These are phyloP conservation scores for Endogone sp. DNA, from an alignment of 192 early-diverging fungal species.

Conservation along the genomic window DNA sequence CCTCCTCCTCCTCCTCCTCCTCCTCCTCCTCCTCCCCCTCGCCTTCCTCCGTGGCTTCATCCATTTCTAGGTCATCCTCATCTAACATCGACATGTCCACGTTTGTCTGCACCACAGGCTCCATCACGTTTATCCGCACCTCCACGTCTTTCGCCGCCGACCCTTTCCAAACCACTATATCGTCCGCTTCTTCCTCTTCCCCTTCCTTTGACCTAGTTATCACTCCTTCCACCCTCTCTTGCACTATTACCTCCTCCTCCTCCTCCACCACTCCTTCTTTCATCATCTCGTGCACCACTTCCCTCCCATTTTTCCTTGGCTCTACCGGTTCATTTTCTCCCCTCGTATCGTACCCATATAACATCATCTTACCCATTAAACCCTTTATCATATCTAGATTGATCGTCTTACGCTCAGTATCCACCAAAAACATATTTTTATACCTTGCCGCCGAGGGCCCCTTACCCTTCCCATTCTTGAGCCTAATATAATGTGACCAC, in stretches of 20 bases:
- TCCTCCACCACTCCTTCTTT: too few relatives aligned
- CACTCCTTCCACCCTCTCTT: background rate
- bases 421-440: slow-evolving; percentile 25
- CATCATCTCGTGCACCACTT: too few relatives aligned
- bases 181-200: slow-evolving; percentile 4
- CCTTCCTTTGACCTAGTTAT: slow-evolving; percentile 9
- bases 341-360: too few relatives aligned
- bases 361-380: slow-evolving; percentile 9
- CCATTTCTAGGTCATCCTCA: slow-evolving; percentile 6
- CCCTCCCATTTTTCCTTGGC: too few relatives aligned
- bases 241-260: too few relatives aligned
- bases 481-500: slow-evolving; percentile 17
- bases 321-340: too few relatives aligned
- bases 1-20: background rate
- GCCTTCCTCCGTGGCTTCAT: slow-evolving; percentile 1
- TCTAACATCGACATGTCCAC: background rate
- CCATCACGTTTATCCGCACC: background rate
- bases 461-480: too few relatives aligned
- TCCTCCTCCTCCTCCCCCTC: slow-evolving; percentile 1
- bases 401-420: slow-evolving; percentile 23
- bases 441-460: slow-evolving; percentile 1
- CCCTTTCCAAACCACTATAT: background rate
- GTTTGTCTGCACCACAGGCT: background rate
- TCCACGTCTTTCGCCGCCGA: slow-evolving; percentile 3
- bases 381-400: slow-evolving; percentile 23